Evolutionary conservation across 306 rosid species (phyloP).

Genomic region (Glycine soja): DNA sequence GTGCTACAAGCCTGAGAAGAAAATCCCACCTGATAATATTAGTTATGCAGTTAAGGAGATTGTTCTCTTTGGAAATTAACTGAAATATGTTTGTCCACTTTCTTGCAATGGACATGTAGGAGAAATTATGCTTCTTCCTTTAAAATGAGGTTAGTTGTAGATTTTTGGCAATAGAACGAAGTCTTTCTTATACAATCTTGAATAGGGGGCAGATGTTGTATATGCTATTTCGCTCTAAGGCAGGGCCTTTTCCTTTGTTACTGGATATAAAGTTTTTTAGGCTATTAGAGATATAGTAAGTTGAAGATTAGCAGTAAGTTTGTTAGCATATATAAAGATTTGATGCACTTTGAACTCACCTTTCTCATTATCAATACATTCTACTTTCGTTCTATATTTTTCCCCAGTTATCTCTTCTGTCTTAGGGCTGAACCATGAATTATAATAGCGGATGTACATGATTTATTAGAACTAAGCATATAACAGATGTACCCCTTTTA

Average conservation of each 20-base stretch:
- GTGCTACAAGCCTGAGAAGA: not conserved
- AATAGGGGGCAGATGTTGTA: not conserved
- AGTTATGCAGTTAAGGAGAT: not conserved
- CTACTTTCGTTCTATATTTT: not conserved
- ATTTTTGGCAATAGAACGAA: not conserved
- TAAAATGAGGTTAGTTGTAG: not conserved
- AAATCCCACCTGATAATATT: not conserved
- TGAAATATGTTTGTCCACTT: not conserved
- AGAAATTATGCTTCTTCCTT: not conserved
- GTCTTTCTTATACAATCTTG: not conserved
- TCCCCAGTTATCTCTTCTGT: not conserved
- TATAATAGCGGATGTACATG: not conserved
- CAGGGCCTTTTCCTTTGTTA: no score
- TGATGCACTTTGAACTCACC: not conserved
- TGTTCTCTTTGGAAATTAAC: not conserved
- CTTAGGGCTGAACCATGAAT: not conserved
- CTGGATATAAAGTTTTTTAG: not conserved
- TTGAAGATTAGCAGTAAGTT: not conserved
- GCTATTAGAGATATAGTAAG: not conserved
- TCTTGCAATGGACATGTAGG: not conserved
- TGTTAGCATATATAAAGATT: not conserved
- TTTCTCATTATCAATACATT: not conserved
- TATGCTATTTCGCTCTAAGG: no score
- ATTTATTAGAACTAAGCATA: not conserved
- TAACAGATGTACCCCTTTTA: no score